phyloP scores from a whole-genome alignment of 2,329 filamentous ascomycete genomes.

The Xylariaceae sp. region DNA sequence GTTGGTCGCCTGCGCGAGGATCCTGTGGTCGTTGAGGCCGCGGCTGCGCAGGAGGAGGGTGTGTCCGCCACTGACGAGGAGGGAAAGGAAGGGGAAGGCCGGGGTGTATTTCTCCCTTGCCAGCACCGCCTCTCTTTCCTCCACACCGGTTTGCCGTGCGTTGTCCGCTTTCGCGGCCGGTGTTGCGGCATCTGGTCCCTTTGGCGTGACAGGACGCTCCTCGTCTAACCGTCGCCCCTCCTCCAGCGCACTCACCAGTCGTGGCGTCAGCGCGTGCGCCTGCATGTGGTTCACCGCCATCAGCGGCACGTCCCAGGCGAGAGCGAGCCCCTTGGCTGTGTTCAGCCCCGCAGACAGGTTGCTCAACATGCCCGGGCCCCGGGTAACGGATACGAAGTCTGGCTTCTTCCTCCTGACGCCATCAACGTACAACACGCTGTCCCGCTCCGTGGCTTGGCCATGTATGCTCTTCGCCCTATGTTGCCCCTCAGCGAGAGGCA shows the following conservation, averaged over 20 bases:
- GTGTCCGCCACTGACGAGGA: constrained; percentile 90
- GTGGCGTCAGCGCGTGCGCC: constrained; percentile 85
- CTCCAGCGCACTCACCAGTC: constrained; percentile 64
- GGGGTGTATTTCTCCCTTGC: constrained; percentile 32
- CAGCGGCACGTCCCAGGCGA: constrained; percentile 78
- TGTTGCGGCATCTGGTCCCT: too few species aligned
- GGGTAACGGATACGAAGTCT: constrained; percentile 83
- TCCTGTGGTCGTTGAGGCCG: constrained; percentile 62
- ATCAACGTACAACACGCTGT: constrained; percentile 18
- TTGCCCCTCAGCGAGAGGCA: constrained; percentile 32
- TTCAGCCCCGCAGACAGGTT: constrained; percentile 76
- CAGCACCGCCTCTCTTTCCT: too few species aligned
- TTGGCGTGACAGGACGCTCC: too few species aligned
- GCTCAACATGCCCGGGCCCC: constrained; percentile 83
- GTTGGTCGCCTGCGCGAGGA: constrained; percentile 71
- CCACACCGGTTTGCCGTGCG: too few species aligned
- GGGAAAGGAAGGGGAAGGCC: constrained; percentile 77
- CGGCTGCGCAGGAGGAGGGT: constrained; percentile 77
- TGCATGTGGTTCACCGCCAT: constrained; percentile 96
- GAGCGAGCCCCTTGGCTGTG: constrained; percentile 79
- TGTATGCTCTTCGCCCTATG: too few species aligned
- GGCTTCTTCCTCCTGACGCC: constrained; percentile 45
- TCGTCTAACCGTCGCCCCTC: constrained; percentile 7
- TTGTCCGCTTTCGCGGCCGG: too few species aligned
- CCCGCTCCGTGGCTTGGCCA: background rate